Base-by-base conservation (phyloP, 202 grass and related monocot genomes). In the Cymbopogon flexuosus region DNA sequence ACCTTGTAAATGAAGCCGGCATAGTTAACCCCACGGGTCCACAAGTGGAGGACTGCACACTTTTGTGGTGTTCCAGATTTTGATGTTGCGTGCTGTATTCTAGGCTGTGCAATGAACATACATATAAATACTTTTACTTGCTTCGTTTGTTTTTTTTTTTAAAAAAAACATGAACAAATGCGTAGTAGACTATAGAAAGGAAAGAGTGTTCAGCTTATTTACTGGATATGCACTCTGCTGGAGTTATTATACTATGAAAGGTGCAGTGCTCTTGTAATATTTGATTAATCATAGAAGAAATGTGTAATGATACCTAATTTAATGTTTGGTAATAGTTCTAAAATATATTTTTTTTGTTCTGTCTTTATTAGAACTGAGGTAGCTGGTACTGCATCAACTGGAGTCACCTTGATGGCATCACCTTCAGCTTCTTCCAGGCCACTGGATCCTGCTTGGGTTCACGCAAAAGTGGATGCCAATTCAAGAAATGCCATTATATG, bases 401-500 rank as follows among this genome's bases (percentile, higher is more conserved):
- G 51, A 68, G 73, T 59, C 34, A 66, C 49, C 54, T 71, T 22
- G 16, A 72, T 76, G 63, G 36, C 58, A 84, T 81, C 73, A 74
- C 62, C 79, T 49, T 52, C 72, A 34, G 15, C 73, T 58, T 80
- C 72, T 27, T 61, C 68, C 3, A 83, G 29, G 36, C 8, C 82
- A 62, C 65, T 81, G 36, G 87, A 92, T 60, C 82, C 87, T 78
- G 89, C 89, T 81, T 94, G 92, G 89, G 70, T 33, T 52, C 92
- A 94, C 54, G 89, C 86, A 42, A 75, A 89, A 62, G 68, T 73
- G 60, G 81, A 84, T 13, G 46, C 75, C 11, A 67, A 34, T 18
- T 85, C 84, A 69, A 79, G 79, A 57, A 84, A 84, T 64, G 84
- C 65, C 62, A 79, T 95, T 29, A 62, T 81, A 65, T 92, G 92